Evolutionary conservation across 768 basidiomycete genomes (phyloP).

Genomic region (Suillus subaureus): DNA sequence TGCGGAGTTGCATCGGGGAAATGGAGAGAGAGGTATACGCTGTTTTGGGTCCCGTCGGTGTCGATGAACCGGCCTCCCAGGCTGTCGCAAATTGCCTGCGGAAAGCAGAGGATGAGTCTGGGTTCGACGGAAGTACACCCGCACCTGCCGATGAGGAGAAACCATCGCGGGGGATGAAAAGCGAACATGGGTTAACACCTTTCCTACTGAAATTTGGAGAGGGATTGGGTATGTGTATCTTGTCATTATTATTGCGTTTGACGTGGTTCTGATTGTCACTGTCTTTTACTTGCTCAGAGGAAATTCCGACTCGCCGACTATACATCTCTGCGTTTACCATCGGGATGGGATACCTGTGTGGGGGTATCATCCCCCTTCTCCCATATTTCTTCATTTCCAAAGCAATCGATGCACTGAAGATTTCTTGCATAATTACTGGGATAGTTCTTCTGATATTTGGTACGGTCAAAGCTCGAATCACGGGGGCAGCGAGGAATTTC

Average conservation of each 20-base stretch:
- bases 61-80: constrained; percentile 79
- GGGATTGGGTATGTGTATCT: constrained; percentile 66
- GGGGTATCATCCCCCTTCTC: constrained; percentile 89
- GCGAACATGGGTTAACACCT: constrained; percentile 84
- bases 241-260: background rate
- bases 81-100: constrained; percentile 78
- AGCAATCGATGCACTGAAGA: constrained; percentile 70
- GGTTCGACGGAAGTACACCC: constrained; percentile 17
- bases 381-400: constrained; percentile 88
- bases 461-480: constrained; percentile 84
- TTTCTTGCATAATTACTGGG: constrained; percentile 81
- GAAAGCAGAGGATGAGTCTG: constrained; percentile 57
- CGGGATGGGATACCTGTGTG: constrained; percentile 90
- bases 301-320: constrained; percentile 80
- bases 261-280: background rate
- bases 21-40: constrained; percentile 94
- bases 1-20: constrained; percentile 88
- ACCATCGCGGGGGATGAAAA: constrained; percentile 62
- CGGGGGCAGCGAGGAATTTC: constrained; percentile 67
- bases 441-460: constrained; percentile 89
- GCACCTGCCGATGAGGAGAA: constrained; percentile 54
- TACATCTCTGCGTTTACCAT: constrained; percentile 95
- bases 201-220: constrained; percentile 96
- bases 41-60: constrained; percentile 86
- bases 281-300: constrained; percentile 54